Evolutionary conservation across 257 asterid genomes (phyloP).

Genomic region (Mitragyna speciosa): DNA sequence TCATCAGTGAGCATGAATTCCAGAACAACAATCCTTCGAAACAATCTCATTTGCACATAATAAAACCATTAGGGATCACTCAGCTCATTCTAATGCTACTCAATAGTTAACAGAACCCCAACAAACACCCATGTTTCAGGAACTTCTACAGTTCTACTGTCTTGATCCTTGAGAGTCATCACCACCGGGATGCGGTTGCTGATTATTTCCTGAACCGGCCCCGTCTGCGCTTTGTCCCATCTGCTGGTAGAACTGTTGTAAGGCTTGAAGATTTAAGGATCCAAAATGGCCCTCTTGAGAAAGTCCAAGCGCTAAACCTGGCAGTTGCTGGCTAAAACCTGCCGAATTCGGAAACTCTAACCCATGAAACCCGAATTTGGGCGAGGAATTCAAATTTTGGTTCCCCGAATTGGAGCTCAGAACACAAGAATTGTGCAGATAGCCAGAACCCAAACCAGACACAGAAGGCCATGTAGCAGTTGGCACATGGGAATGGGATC

Average conservation of each 20-base stretch:
- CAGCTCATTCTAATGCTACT: constrained; percentile 20
- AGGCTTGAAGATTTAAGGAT: constrained; percentile 49
- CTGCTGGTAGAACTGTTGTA: constrained; percentile 59
- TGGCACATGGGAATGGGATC: constrained; percentile 27
- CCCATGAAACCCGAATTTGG: constrained; percentile 47
- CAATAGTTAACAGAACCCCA: constrained; percentile 10
- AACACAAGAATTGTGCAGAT: constrained; percentile 32
- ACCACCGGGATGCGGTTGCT: constrained; percentile 28
- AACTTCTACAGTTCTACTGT: constrained; percentile 15
- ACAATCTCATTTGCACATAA: constrained; percentile 15
- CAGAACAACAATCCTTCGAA: neutral
- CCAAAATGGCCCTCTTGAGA: constrained; percentile 69
- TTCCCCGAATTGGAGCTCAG: constrained; percentile 24
- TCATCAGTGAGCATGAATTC: neutral
- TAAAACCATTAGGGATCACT: constrained; percentile 16
- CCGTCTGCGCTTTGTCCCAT: constrained; percentile 46
- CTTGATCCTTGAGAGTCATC: constrained; percentile 52
- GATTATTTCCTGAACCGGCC: constrained; percentile 18
- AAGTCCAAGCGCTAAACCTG: constrained; percentile 79
- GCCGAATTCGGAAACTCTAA: constrained; percentile 35
- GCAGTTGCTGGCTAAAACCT: constrained; percentile 33
- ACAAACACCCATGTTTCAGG: neutral
- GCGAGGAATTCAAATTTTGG: constrained; percentile 25
- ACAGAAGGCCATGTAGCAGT: constrained; percentile 54
- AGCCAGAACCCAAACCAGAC: constrained; percentile 42